Base-by-base conservation (phyloP, 169 alveolate species). In the Theileria annulata region DNA sequence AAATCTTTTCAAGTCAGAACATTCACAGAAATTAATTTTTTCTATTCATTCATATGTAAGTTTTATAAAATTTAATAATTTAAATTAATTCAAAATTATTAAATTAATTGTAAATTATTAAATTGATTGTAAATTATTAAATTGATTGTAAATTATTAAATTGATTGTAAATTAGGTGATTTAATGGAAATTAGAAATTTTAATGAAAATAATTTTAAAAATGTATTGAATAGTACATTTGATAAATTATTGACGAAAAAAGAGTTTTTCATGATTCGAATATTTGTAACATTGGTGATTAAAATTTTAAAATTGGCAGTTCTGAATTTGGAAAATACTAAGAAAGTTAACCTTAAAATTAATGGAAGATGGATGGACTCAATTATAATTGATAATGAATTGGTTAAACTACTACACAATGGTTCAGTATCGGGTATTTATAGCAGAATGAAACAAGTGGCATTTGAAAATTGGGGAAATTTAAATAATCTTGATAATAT, bases 401-500 rank as follows among this genome's bases (percentile, higher is more conserved):
- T 81, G 15, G 35, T 37, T 31, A 51, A 37, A 35, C 60, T 81
- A 15, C 25, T 81, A 78, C 75, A 75, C 17, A 59, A 71, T 37
- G 88, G 88, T 19, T 70, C 80, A 27, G 70, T 62, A 0, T 75
- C 88, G 5, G 84, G 88, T 12, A 58, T 81, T 17, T 74, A 81
- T 35, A 54, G 56, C 56, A 54, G 88, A 17, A 23, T 81, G 48
- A 23, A 47, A 25, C 9, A 42, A 51, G 23, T 71, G 66, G 54
- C 69, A 3, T 13, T 17, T 10, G 13, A 35, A 35, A 17, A 33
- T 25, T 62, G 47, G 19, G 78, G 23, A 12, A 49, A 54, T 19
- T 27, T 21, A 1, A 28, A 47, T 19, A 21, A 33, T 35, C 30
- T 8, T 0, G 66, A 56, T 17, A 15, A 10, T 64, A 64, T n/a